phyloP scores from a whole-genome alignment of 768 basidiomycete genomes.

The Russula vinacea region DNA sequence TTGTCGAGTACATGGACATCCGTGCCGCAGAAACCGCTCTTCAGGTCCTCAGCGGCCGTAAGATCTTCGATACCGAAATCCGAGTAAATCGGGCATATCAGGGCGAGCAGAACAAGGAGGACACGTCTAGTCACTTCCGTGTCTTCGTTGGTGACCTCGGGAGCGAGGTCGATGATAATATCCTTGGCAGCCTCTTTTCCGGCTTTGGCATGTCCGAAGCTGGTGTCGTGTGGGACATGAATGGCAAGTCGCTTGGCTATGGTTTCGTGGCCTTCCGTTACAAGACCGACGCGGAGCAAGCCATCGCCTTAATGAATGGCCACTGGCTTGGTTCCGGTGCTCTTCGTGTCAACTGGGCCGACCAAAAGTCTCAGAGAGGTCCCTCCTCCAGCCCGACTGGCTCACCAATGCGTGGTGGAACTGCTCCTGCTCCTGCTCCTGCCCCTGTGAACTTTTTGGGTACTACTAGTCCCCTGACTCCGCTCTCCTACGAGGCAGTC shows the following conservation, averaged over 20 bases:
- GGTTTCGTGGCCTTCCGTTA: constrained; percentile 98
- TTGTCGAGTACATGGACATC: constrained; percentile 99
- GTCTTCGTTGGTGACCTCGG: constrained; percentile 99
- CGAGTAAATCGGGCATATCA: constrained; percentile 99
- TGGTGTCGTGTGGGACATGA: constrained; percentile 99
- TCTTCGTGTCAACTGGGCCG: constrained; percentile 99
- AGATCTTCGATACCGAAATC: constrained; percentile 99
- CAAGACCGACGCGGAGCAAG: constrained; percentile 98
- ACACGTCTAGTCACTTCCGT: constrained; percentile 95
- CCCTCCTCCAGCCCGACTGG: constrained; percentile 26
- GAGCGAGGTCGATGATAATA: constrained; percentile 97
- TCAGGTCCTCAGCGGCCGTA: constrained; percentile 95
- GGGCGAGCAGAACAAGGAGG: constrained; percentile 97
- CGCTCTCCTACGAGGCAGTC: constrained; percentile 95
- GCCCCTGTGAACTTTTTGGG: constrained; percentile 90
- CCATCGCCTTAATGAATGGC: constrained; percentile 99
- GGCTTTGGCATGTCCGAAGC: constrained; percentile 98
- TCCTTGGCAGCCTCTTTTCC: constrained; percentile 90
- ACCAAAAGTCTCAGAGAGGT: constrained; percentile 91
- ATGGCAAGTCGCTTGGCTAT: constrained; percentile 96
- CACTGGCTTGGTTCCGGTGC: constrained; percentile 98
- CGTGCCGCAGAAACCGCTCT: constrained; percentile 98
- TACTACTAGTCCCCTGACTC: too few species aligned
- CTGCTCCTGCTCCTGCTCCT: too few species aligned
- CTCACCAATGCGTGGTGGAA: constrained; percentile 39